phyloP scores from a whole-genome alignment of 148 eudicot species.

The Diospyros lotus region DNA sequence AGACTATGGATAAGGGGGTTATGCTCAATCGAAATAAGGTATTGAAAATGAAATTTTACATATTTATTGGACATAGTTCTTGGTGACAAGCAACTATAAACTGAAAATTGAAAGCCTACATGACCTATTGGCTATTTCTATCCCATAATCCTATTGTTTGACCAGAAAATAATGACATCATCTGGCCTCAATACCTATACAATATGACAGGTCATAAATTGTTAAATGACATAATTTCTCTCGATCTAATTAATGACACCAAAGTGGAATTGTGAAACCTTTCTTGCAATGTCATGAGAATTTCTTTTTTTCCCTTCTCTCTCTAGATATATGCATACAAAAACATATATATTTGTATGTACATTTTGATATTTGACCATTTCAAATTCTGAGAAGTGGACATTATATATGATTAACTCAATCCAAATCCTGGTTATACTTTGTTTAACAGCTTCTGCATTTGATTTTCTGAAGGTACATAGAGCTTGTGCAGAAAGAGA shows the following conservation, averaged over 20 bases:
- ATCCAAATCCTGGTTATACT: neutral
- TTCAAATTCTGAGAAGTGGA: neutral
- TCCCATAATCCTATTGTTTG: too few species aligned
- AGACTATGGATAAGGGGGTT: conserved; percentile 88
- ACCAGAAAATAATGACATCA: too few species aligned
- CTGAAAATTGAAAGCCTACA: neutral
- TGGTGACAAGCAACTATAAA: too few species aligned
- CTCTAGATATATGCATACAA: neutral
- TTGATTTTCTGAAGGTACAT: conserved; percentile 61
- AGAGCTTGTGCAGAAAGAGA: conserved; percentile 99
- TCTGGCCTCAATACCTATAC: too few species aligned
- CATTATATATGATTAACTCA: neutral
- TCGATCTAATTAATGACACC: too few species aligned
- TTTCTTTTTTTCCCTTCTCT: neutral
- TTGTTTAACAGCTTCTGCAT: conserved; percentile 1
- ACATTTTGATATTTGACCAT: too few species aligned
- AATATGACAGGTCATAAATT: too few species aligned
- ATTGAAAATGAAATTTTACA: neutral
- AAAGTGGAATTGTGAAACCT: too few species aligned
- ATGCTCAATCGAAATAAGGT: conserved; percentile 98
- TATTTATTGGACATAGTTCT: neutral
- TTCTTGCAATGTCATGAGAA: too few species aligned
- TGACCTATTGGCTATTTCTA: too few species aligned
- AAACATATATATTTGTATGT: too few species aligned
- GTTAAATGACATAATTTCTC: too few species aligned